Conservation (phyloP, 2,329 filamentous ascomycete genomes). For the Paracoccidioides brasiliensis region DNA sequence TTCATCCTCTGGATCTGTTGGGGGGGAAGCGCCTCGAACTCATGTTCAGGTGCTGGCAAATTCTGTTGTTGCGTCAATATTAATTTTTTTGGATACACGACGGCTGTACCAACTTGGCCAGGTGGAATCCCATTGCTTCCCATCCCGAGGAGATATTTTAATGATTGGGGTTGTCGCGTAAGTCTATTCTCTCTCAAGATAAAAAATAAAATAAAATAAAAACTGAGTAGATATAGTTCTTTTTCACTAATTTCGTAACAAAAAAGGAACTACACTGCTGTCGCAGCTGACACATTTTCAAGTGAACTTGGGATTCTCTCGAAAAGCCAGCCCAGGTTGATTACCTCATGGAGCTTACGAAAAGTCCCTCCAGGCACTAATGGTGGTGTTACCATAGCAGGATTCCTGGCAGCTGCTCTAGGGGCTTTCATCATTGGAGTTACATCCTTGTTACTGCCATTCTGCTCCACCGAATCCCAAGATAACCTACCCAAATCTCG, state of each 20-base stretch:
- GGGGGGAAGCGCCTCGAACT: conserved; percentile 70
- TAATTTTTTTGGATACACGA: conserved; percentile 41
- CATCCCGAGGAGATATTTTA: conserved; percentile 23
- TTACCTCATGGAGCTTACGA: conserved; percentile 64
- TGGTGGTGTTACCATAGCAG: conserved; percentile 69
- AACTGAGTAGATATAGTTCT: background rate
- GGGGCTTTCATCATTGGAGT: conserved; percentile 60
- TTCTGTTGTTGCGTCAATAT: conserved; percentile 60
- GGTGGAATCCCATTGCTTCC: conserved; percentile 25
- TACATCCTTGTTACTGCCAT: conserved; percentile 55
- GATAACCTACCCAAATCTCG: conserved; percentile 13
- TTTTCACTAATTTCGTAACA: background rate
- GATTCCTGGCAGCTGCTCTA: conserved; percentile 58
- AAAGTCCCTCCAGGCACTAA: conserved; percentile 85
- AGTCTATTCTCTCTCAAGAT: conserved; percentile 6
- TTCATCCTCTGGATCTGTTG: conserved; percentile 54
- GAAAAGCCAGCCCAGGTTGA: conserved; percentile 60
- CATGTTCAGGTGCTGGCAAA: conserved; percentile 87
- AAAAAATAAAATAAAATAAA: background rate
- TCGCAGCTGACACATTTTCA: conserved; percentile 85
- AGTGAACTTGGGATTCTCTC: conserved; percentile 91
- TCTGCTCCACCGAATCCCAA: conserved; percentile 37
- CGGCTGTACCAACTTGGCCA: conserved; percentile 21
- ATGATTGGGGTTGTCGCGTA: conserved; percentile 31
- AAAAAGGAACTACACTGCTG: conserved; percentile 66